Evolutionary conservation across 768 basidiomycete genomes (phyloP).

Genomic region (Lactifluus pinguis): DNA sequence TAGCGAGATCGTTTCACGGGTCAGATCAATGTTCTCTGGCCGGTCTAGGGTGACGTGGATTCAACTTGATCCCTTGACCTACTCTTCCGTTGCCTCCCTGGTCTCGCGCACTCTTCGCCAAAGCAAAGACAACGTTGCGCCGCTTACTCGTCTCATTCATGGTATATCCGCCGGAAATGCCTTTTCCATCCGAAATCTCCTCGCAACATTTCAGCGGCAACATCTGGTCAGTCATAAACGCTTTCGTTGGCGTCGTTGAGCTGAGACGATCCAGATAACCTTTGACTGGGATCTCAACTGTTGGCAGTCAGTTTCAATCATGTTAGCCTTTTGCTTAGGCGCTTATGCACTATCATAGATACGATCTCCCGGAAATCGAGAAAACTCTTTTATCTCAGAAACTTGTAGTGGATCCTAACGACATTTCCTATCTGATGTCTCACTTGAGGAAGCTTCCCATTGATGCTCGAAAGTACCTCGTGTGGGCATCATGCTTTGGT

Average conservation of each 20-base stretch:
- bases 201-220: constrained; percentile 56
- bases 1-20: constrained; percentile 38
- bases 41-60: constrained; percentile 60
- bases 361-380: constrained; percentile 49
- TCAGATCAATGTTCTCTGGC: constrained; percentile 48
- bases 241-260: neutral
- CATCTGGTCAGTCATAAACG: constrained; percentile 38
- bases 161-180: constrained; percentile 58
- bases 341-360: constrained; percentile 28
- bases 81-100: constrained; percentile 45
- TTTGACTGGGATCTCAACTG: constrained; percentile 58
- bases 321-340: neutral
- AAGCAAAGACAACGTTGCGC: constrained; percentile 42
- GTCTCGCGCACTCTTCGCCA: constrained; percentile 59
- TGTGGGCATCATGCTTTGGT: constrained; percentile 68
- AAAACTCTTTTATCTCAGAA: constrained; percentile 43
- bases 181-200: constrained; percentile 56
- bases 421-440: constrained; percentile 50
- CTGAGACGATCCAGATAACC: constrained; percentile 36
- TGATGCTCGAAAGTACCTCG: constrained; percentile 56
- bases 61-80: constrained; percentile 48
- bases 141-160: constrained; percentile 48
- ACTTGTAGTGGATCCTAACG: constrained; percentile 46
- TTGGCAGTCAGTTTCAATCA: constrained; percentile 45
- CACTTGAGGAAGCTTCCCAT: constrained; percentile 53